These are phyloP conservation scores for Patellaria atrata DNA, from an alignment of 495 filamentous ascomycete species.

Conservation along the genomic window DNA sequence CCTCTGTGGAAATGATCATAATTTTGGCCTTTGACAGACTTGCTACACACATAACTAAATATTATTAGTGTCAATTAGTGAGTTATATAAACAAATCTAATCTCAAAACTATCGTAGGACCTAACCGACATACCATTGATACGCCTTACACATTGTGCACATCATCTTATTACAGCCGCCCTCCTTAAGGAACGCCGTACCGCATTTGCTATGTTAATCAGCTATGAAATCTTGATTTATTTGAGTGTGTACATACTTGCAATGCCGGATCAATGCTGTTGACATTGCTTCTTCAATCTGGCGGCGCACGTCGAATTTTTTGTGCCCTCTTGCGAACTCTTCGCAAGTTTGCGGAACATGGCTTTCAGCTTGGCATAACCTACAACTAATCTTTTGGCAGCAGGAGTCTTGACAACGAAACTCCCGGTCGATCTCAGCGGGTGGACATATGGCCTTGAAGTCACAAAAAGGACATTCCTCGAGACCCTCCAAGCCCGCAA, in stretches of 20 bases:
- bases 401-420: conserved; percentile 55
- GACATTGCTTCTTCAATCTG: conserved; percentile 74
- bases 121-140: conserved; percentile 37
- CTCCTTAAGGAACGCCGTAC: conserved; percentile 54
- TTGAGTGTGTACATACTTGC: conserved; percentile 38
- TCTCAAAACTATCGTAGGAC: neutral
- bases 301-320: conserved; percentile 45
- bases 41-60: conserved; percentile 52
- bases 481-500: conserved; percentile 24
- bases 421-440: conserved; percentile 55
- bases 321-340: conserved; percentile 47
- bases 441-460: conserved; percentile 56
- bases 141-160: conserved; percentile 45
- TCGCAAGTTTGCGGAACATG: conserved; percentile 66
- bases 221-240: neutral
- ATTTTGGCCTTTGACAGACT: conserved; percentile 36
- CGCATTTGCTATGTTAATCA: conserved; percentile 30
- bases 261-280: conserved; percentile 58
- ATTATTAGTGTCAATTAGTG: conserved; percentile 8
- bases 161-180: conserved; percentile 75
- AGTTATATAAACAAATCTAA: neutral
- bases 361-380: conserved; percentile 53
- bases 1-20: conserved; percentile 39
- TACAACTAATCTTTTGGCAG: conserved; percentile 56
- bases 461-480: conserved; percentile 65